Evolutionary conservation across 2,329 filamentous ascomycete genomes (phyloP).

Genomic region (Salinomyces thailandicus): DNA sequence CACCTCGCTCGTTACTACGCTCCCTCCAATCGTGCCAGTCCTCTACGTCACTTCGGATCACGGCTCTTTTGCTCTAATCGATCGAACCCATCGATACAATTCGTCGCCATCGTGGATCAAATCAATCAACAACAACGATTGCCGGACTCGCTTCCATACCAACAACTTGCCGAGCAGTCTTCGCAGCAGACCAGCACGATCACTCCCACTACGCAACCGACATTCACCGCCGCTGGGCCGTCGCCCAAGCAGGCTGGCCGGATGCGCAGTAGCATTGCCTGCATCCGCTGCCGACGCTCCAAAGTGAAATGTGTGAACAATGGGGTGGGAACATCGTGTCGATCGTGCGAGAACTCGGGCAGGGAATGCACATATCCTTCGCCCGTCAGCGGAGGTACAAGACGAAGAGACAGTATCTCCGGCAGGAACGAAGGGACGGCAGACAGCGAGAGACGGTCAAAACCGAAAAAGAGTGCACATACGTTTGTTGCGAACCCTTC

Average conservation of each 20-base stretch:
- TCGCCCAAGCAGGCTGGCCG: slow-evolving; percentile 24
- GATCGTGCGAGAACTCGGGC: slow-evolving; percentile 60
- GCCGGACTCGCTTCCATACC: background rate
- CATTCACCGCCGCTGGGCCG: slow-evolving; percentile 16
- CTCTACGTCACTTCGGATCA: too few relatives aligned
- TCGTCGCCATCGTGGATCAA: slow-evolving; percentile 1
- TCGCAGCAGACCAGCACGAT: slow-evolving; percentile 7
- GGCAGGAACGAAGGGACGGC: slow-evolving; percentile 9
- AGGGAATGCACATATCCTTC: slow-evolving; percentile 64
- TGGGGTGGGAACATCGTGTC: slow-evolving; percentile 60
- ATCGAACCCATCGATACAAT: too few relatives aligned
- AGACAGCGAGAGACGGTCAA: slow-evolving; percentile 22
- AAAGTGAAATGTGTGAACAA: slow-evolving; percentile 84
- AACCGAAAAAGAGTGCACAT: slow-evolving; percentile 29
- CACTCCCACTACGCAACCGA: slow-evolving; percentile 5
- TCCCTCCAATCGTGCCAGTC: too few relatives aligned
- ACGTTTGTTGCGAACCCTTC: slow-evolving; percentile 24
- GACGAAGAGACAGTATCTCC: slow-evolving; percentile 21
- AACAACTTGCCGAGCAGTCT: slow-evolving; percentile 14
- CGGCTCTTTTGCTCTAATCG: too few relatives aligned
- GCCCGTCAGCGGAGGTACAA: slow-evolving; percentile 29
- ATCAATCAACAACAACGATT: background rate
- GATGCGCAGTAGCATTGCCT: slow-evolving; percentile 73
- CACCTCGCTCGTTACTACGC: too few relatives aligned
- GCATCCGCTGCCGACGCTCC: slow-evolving; percentile 62